Conservation (phyloP, 2,329 filamentous ascomycete genomes). For the Orbilia brochopaga region DNA sequence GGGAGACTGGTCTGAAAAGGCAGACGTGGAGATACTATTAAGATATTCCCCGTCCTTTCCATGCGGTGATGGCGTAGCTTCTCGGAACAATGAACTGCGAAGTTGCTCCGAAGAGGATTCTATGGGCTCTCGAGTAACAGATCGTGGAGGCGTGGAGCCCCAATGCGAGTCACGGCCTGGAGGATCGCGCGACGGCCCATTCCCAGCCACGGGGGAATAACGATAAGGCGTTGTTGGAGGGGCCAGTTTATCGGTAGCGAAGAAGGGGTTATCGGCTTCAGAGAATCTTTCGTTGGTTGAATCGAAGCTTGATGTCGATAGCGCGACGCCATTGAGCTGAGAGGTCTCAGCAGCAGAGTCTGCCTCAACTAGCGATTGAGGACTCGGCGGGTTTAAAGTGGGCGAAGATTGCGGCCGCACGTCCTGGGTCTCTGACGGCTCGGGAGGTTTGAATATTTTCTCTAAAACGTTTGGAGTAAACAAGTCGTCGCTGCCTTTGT, state of each 20-base stretch:
- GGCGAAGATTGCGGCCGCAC: background rate
- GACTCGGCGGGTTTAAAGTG: background rate
- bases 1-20: constrained; percentile 42
- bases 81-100: constrained; percentile 14
- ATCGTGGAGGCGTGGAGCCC: constrained; percentile 37
- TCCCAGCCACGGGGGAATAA: background rate
- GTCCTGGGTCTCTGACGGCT: background rate
- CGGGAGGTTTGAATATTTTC: constrained; percentile 28
- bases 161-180: constrained; percentile 10
- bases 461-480: constrained; percentile 38
- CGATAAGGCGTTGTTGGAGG: background rate
- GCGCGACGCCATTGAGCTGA: background rate
- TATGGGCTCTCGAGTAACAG: constrained; percentile 16
- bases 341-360: background rate
- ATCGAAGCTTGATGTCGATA: background rate
- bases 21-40: constrained; percentile 41
- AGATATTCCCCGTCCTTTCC: constrained; percentile 31
- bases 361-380: background rate
- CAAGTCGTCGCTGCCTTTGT: constrained; percentile 34
- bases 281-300: background rate
- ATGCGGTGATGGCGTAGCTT: constrained; percentile 5
- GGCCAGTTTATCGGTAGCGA: background rate
- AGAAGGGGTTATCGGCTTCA: background rate
- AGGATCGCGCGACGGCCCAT: background rate
- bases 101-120: constrained; percentile 16